phyloP scores from a whole-genome alignment of 1,284 basidiomycete genomes.

The Mrakiaceae sp. region DNA sequence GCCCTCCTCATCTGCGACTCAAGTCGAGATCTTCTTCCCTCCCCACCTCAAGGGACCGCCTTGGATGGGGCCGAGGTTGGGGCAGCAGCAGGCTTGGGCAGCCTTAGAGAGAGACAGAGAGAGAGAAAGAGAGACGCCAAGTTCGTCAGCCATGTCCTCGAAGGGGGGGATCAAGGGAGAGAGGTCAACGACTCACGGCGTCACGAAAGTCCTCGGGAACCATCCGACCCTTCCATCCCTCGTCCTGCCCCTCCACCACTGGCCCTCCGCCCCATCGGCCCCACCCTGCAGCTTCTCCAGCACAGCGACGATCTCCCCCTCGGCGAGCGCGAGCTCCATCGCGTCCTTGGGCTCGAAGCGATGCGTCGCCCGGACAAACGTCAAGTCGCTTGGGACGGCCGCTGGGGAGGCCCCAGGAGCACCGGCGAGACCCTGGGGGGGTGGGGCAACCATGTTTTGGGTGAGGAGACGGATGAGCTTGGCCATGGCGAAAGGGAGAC shows the following conservation, averaged over 20 bases:
- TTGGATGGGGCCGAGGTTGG: too few relatives aligned
- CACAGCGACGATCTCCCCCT: constrained; percentile 91
- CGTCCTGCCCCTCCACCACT: constrained; percentile 95
- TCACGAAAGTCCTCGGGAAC: constrained; percentile 87
- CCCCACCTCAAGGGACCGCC: too few relatives aligned
- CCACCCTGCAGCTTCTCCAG: constrained; percentile 66
- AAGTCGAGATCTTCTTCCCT: too few relatives aligned
- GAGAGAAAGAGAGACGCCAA: not conserved
- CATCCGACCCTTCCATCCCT: constrained; percentile 89
- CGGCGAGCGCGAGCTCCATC: constrained; percentile 68
- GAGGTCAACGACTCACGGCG: constrained; percentile 17
- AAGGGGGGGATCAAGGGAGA: not conserved
- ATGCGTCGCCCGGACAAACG: constrained; percentile 79
- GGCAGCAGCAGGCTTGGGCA: not conserved
- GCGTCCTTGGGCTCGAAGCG: constrained; percentile 63
- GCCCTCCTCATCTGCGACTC: too few relatives aligned
- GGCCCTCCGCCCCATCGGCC: constrained; percentile 57
- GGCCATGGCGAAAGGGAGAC: constrained; percentile 88
- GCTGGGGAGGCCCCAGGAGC: constrained; percentile 18
- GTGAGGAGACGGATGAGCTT: constrained; percentile 72
- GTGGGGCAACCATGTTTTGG: constrained; percentile 40
- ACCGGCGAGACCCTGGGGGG: constrained; percentile 17
- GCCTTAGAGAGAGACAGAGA: not conserved
- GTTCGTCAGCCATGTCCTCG: not conserved
- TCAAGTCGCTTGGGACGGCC: constrained; percentile 47